These are phyloP conservation scores for Cardamine resedifolia DNA, from an alignment of 345 rosid genomes.

Conservation along the genomic window DNA sequence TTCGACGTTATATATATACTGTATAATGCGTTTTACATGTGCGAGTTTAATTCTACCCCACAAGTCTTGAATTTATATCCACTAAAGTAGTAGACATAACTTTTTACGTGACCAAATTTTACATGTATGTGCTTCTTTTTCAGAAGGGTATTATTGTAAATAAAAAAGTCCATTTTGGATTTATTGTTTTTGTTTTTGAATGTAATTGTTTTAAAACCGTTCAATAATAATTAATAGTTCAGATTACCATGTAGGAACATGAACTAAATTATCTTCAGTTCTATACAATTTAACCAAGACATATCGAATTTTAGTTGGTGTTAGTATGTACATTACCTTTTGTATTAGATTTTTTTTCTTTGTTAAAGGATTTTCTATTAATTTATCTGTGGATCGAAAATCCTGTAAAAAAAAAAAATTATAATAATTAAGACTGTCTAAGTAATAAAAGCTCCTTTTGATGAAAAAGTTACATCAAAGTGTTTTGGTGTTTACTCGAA, in stretches of 20 bases:
- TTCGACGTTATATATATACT: background rate
- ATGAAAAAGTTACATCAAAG: background rate
- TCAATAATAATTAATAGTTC: background rate
- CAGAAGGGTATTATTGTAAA: background rate
- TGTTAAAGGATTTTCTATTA: background rate
- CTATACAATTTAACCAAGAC: background rate
- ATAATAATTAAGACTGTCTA: background rate
- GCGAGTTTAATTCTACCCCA: constrained; percentile 21
- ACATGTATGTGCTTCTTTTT: constrained; percentile 7
- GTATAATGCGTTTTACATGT: constrained; percentile 22
- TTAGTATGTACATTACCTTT: background rate
- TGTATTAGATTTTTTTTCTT: background rate
- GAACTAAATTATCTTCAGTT: background rate
- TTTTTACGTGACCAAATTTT: background rate
- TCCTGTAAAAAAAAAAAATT: no score
- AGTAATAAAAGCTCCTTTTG: background rate
- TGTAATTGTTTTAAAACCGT: background rate
- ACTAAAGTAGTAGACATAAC: background rate
- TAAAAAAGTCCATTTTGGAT: background rate
- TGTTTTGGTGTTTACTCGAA: background rate
- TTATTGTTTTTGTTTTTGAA: no score
- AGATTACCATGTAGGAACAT: background rate
- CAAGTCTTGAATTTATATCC: background rate
- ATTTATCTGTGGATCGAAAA: no score
- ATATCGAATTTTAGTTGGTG: background rate